Evolutionary conservation across 164 flowering plant species (phyloP).

Genomic region (Hamamelis virginiana): DNA sequence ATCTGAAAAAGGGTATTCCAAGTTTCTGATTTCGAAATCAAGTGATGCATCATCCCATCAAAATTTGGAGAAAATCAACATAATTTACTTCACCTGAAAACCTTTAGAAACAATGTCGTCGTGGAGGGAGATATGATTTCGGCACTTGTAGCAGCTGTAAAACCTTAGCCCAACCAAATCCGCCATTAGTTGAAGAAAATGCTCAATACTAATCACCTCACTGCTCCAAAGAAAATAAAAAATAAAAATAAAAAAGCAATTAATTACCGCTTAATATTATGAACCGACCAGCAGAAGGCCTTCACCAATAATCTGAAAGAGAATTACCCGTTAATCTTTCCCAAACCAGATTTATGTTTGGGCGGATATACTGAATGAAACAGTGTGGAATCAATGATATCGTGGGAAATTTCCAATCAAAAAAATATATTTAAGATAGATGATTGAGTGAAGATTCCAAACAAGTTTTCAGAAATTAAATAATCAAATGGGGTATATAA

Average conservation of each 20-base stretch:
- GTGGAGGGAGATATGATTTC: conserved; percentile 32
- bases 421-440: not conserved
- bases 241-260: not conserved
- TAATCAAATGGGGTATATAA: conserved; percentile 7
- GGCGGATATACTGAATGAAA: no score
- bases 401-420: not conserved
- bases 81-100: conserved; percentile 33
- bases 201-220: conserved; percentile 3
- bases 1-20: no score
- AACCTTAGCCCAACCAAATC: conserved; percentile 25
- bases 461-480: conserved; percentile 1
- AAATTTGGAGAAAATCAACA: no score
- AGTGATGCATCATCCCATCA: no score
- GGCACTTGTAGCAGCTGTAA: conserved; percentile 39
- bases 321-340: no score
- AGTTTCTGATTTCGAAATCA: no score
- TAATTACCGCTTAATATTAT: not conserved
- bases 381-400: not conserved
- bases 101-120: conserved; percentile 40
- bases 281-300: not conserved
- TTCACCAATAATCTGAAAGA: no score
- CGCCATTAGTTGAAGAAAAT: conserved; percentile 16
- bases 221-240: conserved; percentile 5
- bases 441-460: conserved; percentile 23
- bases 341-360: no score